Evolutionary conservation across 2,329 filamentous ascomycete species (phyloP).

Genomic region (Claviceps maximensis): DNA sequence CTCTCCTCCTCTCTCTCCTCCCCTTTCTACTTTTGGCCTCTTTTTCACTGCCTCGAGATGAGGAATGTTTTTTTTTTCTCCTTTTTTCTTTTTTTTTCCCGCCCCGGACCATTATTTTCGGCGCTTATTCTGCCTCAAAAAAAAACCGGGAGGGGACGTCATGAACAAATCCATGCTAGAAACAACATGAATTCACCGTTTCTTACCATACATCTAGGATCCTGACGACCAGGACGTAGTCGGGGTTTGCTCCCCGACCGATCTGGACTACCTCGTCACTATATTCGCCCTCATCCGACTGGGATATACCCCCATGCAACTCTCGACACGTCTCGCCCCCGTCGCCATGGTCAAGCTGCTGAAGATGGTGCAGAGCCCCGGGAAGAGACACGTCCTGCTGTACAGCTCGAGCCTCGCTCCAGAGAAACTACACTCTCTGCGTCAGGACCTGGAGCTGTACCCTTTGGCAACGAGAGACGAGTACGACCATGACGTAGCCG

Average conservation of each 20-base stretch:
- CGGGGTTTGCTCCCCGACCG: constrained; percentile 45
- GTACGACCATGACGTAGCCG: not conserved
- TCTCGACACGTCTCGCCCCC: not conserved
- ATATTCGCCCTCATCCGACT: constrained; percentile 1
- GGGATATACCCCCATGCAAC: not conserved
- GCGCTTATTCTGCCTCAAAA: no score
- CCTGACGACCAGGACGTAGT: not conserved
- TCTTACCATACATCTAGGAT: not conserved
- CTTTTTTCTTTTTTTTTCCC: not conserved
- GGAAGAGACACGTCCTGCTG: not conserved
- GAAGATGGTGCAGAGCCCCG: not conserved
- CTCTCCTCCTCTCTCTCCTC: not conserved
- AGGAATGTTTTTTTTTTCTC: no score
- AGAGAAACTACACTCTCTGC: not conserved
- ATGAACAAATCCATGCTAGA: no score
- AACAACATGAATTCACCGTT: no score
- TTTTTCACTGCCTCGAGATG: not conserved
- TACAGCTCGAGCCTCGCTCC: not conserved
- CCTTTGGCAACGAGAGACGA: not conserved
- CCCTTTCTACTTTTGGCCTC: no score
- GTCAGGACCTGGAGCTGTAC: not conserved
- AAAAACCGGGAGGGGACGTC: no score
- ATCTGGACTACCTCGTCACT: constrained; percentile 18
- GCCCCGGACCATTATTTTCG: no score
- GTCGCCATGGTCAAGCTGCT: not conserved